Evolutionary conservation across 2,329 filamentous ascomycete species (phyloP), one percentile per base, ranked within the genome.

Genomic region (Biscogniauxia mediterranea): DNA sequence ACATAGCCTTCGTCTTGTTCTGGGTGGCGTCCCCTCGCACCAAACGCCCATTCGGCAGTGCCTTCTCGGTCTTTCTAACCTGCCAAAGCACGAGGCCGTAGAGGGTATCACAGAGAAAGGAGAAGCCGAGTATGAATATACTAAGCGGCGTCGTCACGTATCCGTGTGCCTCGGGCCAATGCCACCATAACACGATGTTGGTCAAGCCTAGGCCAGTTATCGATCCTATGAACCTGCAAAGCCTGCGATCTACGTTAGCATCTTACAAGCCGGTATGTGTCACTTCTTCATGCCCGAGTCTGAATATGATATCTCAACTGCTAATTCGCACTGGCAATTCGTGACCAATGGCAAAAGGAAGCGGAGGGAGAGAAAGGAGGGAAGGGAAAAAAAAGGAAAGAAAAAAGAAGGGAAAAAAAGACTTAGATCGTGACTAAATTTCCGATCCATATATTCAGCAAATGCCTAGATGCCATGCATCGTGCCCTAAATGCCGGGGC

Each of bases 141-240:
- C 75, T 77, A 4, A 81, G 69, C 0, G 78, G 79, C 32, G 76
- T 77, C 55, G 76, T 70, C 28, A 80, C 77, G 66, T 81, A 84
- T 11, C 75, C 76, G 66, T 83, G 79, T 1, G 80, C 78, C 59
- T 83, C 81, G 2, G 79, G 80, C 81, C 81, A 83, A 64, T 76
- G 77, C 72, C 77, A 81, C 80, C 80, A 82, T n/a, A 79, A 69
- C 52, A 81, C 64, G 8, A 69, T 69, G 57, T 77, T 78, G 52
- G 71, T 73, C 11, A 76, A 59, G 5, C 77, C 72, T 19, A 82
- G 70, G 1, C 80, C 80, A 61, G 76, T 69, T 8, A 80, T 56
- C 1, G 79, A 77, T 4, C 81, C 80, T 2, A 78, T 59, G 13
- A 76, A 74, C 56, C 81, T 76, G 32, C 75, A 77, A 28, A 78